Percentiles rank a stretch among this genome's conserved stretches.
phyloP scores from a whole-genome alignment of 1,284 basidiomycete genomes.

The Ganoderma boninense region DNA sequence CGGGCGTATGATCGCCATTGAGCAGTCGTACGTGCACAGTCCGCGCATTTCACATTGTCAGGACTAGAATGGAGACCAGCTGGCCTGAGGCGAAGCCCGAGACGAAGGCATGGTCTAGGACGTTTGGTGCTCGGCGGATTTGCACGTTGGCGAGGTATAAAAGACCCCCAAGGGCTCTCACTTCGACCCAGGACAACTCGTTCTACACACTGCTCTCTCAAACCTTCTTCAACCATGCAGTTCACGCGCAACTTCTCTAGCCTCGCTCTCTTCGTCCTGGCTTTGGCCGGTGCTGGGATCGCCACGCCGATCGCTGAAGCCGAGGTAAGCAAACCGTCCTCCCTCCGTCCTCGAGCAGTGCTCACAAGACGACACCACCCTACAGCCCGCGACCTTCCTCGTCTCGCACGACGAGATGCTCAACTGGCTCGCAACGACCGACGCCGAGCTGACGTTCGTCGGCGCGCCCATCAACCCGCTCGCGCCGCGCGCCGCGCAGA shows the following conservation, averaged over 20 bases:
- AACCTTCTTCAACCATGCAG: no score
- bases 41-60: neutral
- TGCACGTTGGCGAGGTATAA: no score
- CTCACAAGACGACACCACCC: no score
- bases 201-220: neutral
- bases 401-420: neutral
- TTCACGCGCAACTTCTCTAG: no score
- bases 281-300: no score
- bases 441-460: constrained; percentile 14
- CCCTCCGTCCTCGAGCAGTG: no score
- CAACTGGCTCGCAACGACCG: constrained; percentile 20
- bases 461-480: constrained; percentile 1
- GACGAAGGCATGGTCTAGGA: no score
- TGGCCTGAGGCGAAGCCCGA: neutral
- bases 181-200: no score
- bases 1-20: neutral
- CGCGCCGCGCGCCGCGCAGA: neutral
- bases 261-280: no score
- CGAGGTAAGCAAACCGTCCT: no score
- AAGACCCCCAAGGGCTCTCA: no score
- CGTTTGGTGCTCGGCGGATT: neutral
- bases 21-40: neutral
- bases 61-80: neutral
- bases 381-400: neutral
- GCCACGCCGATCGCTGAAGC: no score